Base-by-base conservation (phyloP, 257 asterid species). In the Paraleonurus japonicus region DNA sequence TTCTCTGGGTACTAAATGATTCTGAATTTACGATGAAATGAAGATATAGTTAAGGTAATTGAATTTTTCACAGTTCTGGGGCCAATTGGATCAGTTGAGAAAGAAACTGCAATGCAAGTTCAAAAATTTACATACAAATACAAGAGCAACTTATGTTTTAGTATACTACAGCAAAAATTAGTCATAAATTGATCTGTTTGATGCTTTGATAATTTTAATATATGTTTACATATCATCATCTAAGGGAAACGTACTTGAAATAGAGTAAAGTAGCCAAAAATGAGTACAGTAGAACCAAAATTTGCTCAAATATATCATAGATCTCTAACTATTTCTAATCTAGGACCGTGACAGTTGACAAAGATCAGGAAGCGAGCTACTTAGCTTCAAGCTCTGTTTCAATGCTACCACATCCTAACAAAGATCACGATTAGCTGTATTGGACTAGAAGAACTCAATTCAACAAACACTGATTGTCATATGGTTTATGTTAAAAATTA, bases 401-500 rank as follows among this genome's bases (percentile, higher is more conserved):
- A 62, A 19, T 62, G 20, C 47, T n/a, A 59, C 11, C 65, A 59
- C 43, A 1, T 59, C 7, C 65, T n/a, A 30, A 27, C 32, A 6
- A 1, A 28, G 17, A 13, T 13, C 10, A 37, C 35, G 7, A 59
- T 27, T 35, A 62, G 30, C 8, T 35, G 51, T 62, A 9, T 8
- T 28, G 16, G 15, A 37, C 20, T 55, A 22, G 54, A 13, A 28
- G 35, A 50, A 12, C 43, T 70, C 37, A 57, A 23, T 24, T 16
- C 37, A 23, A 22, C 20, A 37, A 57, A 1, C 23, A 16, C 19
- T 22, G 23, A 19, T 43, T 41, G 22, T 12, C n/a, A 65, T 58
- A 66, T 12, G 39, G 74, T 66, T 51, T 51, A 57, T 20, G 41
- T 12, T 51, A 67, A 69, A 16, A 50, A 30, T 16, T 13, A 60